Evolutionary conservation across 2,329 filamentous ascomycete species (phyloP).

Genomic region (Alternaria atra): DNA sequence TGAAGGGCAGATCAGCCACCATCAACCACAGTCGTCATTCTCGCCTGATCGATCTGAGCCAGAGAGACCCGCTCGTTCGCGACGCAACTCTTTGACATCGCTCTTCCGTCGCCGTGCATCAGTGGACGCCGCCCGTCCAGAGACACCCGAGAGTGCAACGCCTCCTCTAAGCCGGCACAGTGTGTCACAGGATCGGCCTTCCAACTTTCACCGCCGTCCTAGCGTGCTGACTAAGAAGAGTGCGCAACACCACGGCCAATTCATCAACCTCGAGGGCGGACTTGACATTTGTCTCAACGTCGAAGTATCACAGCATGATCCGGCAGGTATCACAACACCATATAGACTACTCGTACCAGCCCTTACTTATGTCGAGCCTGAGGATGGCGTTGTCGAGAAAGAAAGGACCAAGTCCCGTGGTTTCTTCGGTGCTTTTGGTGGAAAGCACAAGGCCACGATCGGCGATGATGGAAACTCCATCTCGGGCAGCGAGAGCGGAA

Average conservation of each 20-base stretch:
- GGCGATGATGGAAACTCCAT: slow-evolving; percentile 47
- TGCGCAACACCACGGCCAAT: slow-evolving; percentile 42
- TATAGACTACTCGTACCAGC: slow-evolving; percentile 88
- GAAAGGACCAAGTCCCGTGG: slow-evolving; percentile 38
- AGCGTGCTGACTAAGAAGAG: slow-evolving; percentile 55
- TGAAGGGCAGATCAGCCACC: slow-evolving; percentile 34
- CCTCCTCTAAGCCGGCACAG: slow-evolving; percentile 24
- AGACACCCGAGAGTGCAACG: slow-evolving; percentile 38
- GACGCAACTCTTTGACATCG: slow-evolving; percentile 46
- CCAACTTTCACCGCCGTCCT: slow-evolving; percentile 56
- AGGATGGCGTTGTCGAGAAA: slow-evolving; percentile 25
- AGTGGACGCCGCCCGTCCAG: slow-evolving; percentile 38
- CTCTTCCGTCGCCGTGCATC: slow-evolving; percentile 47
- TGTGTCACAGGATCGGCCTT: slow-evolving; percentile 43
- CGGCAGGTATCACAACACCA: slow-evolving; percentile 84
- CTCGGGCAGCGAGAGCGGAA: slow-evolving; percentile 37
- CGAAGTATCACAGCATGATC: slow-evolving; percentile 85
- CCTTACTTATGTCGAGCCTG: slow-evolving; percentile 60
- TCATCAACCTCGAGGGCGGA: slow-evolving; percentile 79
- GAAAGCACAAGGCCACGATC: slow-evolving; percentile 33
- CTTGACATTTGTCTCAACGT: slow-evolving; percentile 89
- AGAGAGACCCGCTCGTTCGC: slow-evolving; percentile 40
- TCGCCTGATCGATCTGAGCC: slow-evolving; percentile 44
- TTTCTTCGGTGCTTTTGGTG: slow-evolving; percentile 41
- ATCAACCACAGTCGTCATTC: slow-evolving; percentile 46